Evolutionary conservation across 2,329 filamentous ascomycete genomes (phyloP).

Genomic region (Diaporthe citri): DNA sequence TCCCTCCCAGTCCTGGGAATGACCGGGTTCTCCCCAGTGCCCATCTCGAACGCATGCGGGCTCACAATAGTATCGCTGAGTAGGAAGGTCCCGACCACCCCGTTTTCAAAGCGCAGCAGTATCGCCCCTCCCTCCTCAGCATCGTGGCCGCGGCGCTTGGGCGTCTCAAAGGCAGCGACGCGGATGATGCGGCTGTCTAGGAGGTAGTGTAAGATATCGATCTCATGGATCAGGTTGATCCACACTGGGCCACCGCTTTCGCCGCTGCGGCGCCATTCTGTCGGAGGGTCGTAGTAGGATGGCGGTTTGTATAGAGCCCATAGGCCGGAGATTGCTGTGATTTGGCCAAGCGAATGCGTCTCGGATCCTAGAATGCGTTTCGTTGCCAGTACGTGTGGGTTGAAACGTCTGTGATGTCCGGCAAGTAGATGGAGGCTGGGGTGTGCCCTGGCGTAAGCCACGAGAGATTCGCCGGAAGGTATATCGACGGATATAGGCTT

Average conservation of each 20-base stretch:
- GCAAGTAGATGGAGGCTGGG: constrained; percentile 61
- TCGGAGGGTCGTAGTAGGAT: constrained; percentile 62
- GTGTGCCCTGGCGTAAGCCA: constrained; percentile 44
- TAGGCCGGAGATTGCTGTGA: constrained; percentile 66
- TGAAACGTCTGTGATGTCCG: constrained; percentile 72
- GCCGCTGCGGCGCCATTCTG: constrained; percentile 59
- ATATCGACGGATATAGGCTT: constrained; percentile 65
- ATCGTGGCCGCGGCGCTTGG: constrained; percentile 57
- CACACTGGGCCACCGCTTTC: constrained; percentile 61
- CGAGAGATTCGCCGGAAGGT: constrained; percentile 49
- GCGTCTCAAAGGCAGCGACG: constrained; percentile 63
- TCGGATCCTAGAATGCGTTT: constrained; percentile 56
- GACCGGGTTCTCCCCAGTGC: constrained; percentile 69
- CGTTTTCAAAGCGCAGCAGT: constrained; percentile 64
- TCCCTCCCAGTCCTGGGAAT: constrained; percentile 58
- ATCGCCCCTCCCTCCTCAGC: constrained; percentile 70
- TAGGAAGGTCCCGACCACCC: constrained; percentile 69
- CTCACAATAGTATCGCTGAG: constrained; percentile 64
- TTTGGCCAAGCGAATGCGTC: constrained; percentile 55
- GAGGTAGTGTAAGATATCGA: constrained; percentile 69
- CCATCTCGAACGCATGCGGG: constrained; percentile 67
- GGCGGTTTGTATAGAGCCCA: constrained; percentile 66
- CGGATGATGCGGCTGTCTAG: constrained; percentile 62
- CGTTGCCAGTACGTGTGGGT: constrained; percentile 64
- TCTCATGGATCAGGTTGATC: constrained; percentile 73